Percentiles rank a stretch among this genome's conserved stretches.
Evolutionary conservation across 805 yeast species (phyloP).

Genomic region (Metschnikowia matae): DNA sequence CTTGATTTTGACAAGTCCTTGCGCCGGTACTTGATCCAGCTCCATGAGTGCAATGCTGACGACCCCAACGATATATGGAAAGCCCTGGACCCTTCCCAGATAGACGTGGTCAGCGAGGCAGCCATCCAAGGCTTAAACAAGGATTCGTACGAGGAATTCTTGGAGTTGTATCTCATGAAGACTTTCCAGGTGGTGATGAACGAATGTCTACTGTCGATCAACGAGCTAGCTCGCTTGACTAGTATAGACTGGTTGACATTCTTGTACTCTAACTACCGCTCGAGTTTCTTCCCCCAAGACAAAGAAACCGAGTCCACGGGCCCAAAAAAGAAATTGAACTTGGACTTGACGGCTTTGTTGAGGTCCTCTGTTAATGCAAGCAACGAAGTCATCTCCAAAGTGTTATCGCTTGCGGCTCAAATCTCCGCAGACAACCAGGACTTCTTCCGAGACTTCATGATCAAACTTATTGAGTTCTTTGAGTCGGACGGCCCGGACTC

Average conservation of each 20-base stretch:
- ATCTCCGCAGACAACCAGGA: constrained; percentile 73
- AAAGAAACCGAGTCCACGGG: constrained; percentile 10
- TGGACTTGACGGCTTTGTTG: constrained; percentile 70
- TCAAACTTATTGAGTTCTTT: constrained; percentile 64
- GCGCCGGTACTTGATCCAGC: constrained; percentile 29
- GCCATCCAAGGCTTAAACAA: constrained; percentile 44
- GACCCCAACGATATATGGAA: constrained; percentile 6
- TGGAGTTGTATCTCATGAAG: constrained; percentile 38
- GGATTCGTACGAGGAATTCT: constrained; percentile 39
- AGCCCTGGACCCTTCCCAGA: constrained; percentile 6
- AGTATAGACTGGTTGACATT: constrained; percentile 87
- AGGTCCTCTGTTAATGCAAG: constrained; percentile 67
- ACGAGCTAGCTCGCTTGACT: constrained; percentile 77
- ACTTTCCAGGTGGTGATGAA: constrained; percentile 68
- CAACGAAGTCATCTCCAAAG: constrained; percentile 72
- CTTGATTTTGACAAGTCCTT: constrained; percentile 32
- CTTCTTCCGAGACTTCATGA: constrained; percentile 72
- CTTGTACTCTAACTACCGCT: constrained; percentile 62
- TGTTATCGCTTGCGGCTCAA: constrained; percentile 66
- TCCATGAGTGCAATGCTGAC: constrained; percentile 23
- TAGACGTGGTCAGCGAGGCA: constrained; percentile 47
- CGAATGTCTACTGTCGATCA: constrained; percentile 46
- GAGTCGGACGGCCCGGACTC: constrained; percentile 48
- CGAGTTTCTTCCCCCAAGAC: constrained; percentile 30
- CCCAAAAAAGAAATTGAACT: constrained; percentile 15